Percentiles rank a stretch among this genome's conserved stretches.
These are phyloP conservation scores for Malus fusca DNA, from an alignment of 306 rosid genomes.

Conservation along the genomic window DNA sequence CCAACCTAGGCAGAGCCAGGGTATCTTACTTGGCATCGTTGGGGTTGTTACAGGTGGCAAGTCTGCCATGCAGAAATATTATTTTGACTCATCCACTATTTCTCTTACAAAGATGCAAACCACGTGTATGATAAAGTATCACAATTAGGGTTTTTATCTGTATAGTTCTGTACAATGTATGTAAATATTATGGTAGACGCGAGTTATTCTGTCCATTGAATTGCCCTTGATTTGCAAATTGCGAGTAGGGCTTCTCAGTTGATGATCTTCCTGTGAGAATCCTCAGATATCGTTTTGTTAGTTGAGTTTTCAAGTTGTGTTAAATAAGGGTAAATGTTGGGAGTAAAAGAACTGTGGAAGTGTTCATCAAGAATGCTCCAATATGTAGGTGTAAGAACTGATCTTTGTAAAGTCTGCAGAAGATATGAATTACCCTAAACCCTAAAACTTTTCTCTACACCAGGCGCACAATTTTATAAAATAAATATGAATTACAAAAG, in stretches of 20 bases:
- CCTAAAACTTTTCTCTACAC: not conserved
- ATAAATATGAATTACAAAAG: not conserved
- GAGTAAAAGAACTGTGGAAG: not conserved
- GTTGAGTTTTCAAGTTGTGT: not conserved
- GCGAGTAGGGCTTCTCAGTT: not conserved
- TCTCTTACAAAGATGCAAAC: not conserved
- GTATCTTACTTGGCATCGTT: not conserved
- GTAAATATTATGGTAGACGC: too few relatives aligned
- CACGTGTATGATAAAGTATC: not conserved
- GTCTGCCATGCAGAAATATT: not conserved
- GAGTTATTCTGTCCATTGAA: not conserved
- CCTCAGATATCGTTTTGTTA: not conserved
- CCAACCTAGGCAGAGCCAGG: constrained; percentile 1
- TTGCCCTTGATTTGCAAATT: not conserved
- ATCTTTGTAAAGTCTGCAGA: not conserved
- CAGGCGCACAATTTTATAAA: not conserved
- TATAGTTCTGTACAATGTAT: not conserved
- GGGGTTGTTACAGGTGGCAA: constrained; percentile 11
- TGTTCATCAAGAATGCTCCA: not conserved
- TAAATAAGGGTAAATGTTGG: not conserved
- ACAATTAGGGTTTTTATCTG: not conserved
- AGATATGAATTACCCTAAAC: too few relatives aligned
- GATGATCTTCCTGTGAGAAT: not conserved
- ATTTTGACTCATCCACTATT: not conserved
- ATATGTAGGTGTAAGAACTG: not conserved